A percentile compares a stretch with the other conserved stretches of the same genome.
Conservation (phyloP, 2,329 filamentous ascomycete genomes). For the Aspergillus quadricinctus region DNA sequence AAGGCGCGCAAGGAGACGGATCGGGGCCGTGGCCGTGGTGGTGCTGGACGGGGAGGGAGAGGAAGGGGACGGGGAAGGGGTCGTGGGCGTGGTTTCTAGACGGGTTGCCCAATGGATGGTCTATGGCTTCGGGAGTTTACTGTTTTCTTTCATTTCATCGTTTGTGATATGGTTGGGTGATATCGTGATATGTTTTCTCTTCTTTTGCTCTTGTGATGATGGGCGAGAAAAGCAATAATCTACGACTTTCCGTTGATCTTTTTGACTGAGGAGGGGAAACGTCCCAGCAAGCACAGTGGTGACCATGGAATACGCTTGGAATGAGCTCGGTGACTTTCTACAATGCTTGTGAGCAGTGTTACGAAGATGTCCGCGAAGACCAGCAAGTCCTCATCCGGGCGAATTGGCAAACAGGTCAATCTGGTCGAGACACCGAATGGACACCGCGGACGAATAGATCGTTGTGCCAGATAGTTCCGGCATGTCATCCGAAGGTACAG, state of each 20-base stretch:
- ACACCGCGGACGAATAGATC: no score
- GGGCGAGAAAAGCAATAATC: background rate
- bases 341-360: background rate
- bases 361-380: background rate
- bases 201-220: constrained; percentile 15
- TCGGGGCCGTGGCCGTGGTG: constrained; percentile 47
- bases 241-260: background rate
- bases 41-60: constrained; percentile 47
- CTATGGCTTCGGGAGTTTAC: constrained; percentile 17
- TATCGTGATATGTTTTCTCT: constrained; percentile 3
- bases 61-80: constrained; percentile 54
- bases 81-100: constrained; percentile 35
- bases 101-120: no score
- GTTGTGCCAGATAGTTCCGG: background rate
- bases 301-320: no score
- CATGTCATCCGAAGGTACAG: background rate
- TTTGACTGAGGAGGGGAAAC: background rate
- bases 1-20: constrained; percentile 89
- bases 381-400: background rate
- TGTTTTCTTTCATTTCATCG: constrained; percentile 9
- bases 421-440: no score
- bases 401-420: no score
- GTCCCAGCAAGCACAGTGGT: no score
- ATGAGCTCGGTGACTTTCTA: no score
- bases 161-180: constrained; percentile 18